phyloP scores from a whole-genome alignment of 202 grass and related monocot genomes.

The Elaeis oleifera region DNA sequence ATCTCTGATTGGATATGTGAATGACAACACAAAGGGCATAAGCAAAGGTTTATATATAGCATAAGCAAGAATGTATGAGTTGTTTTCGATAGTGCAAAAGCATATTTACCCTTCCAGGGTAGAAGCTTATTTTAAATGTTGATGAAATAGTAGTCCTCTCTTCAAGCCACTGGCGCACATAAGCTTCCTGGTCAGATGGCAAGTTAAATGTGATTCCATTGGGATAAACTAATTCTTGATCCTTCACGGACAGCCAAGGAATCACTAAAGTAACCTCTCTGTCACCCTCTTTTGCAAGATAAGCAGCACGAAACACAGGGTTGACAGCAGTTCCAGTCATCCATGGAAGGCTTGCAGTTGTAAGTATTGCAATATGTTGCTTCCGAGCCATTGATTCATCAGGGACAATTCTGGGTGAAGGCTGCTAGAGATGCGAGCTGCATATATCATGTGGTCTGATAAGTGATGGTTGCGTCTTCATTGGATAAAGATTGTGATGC shows the following conservation, averaged over 20 bases:
- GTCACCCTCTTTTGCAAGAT: conserved; percentile 43
- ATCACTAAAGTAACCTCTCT: conserved; percentile 73
- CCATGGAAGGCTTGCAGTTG: conserved; percentile 90
- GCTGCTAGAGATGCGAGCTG: no score
- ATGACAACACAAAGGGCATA: no score
- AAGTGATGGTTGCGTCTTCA: no score
- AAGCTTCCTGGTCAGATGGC: conserved; percentile 60
- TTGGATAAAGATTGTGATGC: no score
- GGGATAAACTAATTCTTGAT: conserved; percentile 79
- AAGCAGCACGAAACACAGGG: conserved; percentile 77
- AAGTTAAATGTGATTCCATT: conserved; percentile 58
- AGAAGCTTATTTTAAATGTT: conserved; percentile 62
- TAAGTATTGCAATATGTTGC: conserved; percentile 72
- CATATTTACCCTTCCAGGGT: conserved; percentile 66
- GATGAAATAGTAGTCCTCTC: conserved; percentile 46
- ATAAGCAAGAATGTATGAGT: no score
- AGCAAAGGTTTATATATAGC: no score
- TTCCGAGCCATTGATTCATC: conserved; percentile 35
- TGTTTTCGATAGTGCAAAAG: no score
- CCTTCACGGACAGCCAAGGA: conserved; percentile 67
- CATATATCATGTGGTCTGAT: no score
- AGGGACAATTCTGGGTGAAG: neutral
- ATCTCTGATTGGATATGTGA: no score
- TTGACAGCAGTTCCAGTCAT: conserved; percentile 94
- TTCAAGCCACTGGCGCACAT: conserved; percentile 64